Base-by-base conservation (phyloP, 2,329 filamentous ascomycete genomes). In the Sporothrix luriei region DNA sequence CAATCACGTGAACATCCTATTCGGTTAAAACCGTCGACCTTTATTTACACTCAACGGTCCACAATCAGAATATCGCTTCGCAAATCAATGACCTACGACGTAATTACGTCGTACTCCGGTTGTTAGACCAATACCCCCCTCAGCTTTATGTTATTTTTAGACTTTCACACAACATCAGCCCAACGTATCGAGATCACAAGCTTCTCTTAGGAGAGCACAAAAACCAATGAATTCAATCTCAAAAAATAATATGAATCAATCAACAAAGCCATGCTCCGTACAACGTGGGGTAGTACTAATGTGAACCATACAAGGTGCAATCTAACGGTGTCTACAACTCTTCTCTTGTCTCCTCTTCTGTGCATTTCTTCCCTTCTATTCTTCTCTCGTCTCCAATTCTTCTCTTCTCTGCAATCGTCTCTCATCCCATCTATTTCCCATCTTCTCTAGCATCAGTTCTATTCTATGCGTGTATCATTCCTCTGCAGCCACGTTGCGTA, bases 71-170 rank as follows among this genome's bases (percentile, higher is more conserved):
- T n/a, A 40, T 59, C 55, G 55, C 16, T 59, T 59, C 24, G n/a
- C n/a, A n/a, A n/a, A n/a, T n/a, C n/a, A n/a, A n/a, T n/a, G n/a
- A n/a, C n/a, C n/a, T n/a, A n/a, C n/a, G n/a, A n/a, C n/a, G n/a
- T n/a, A n/a, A n/a, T n/a, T n/a, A n/a, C n/a, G n/a, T n/a, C n/a
- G n/a, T n/a, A 13, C 62, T 64, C n/a, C 57, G 38, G 21, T 10
- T 21, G 33, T 64, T 49, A 33, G 14, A 16, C 61, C 24, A n/a
- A 49, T 49, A 26, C 38, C 43, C 43, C 61, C 33, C 43, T 49
- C 43, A 64, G 61, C 61, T 49, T 48, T 62, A 38, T 26, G 26
- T 48, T 64, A 64, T 64, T 64, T 64, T 64, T 64, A 64, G 61
- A 64, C n/a, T 24, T 9, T 48, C 24, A 26, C 40, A 24, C 43